Percentiles rank a stretch among this genome's conserved stretches.
Conservation (phyloP, 1,139 yeast genomes). For the Diutina pseudorugosa region DNA sequence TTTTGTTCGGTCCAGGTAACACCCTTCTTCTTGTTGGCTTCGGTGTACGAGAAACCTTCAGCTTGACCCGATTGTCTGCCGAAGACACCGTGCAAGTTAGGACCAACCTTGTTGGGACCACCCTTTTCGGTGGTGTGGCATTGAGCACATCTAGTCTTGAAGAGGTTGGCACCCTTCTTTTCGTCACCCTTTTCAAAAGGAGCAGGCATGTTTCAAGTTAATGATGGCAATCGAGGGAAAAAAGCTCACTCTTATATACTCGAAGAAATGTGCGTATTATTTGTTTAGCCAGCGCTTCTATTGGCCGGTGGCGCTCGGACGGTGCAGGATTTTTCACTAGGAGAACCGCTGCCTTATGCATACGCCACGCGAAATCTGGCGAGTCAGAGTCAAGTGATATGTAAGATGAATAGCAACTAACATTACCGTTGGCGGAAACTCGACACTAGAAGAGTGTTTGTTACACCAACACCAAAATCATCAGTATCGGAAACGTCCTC, state of each 20-base stretch:
- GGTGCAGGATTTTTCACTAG: neutral
- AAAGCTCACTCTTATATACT: neutral
- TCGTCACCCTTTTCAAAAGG: conserved; percentile 67
- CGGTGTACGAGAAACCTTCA: conserved; percentile 90
- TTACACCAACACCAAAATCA: neutral
- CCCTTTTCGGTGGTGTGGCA: conserved; percentile 96
- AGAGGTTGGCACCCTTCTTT: conserved; percentile 96
- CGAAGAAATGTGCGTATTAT: neutral
- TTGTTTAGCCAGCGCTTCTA: neutral
- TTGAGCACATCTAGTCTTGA: conserved; percentile 98
- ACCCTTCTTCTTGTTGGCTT: conserved; percentile 96
- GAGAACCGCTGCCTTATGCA: neutral
- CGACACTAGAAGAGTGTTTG: too few relatives aligned
- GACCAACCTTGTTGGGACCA: conserved; percentile 98
- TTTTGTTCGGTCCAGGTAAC: conserved; percentile 80
- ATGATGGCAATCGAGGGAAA: neutral
- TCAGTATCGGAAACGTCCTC: neutral
- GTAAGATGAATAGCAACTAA: neutral
- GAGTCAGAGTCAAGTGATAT: neutral
- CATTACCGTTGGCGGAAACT: neutral
- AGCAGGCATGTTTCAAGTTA: conserved; percentile 40
- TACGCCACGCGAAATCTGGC: neutral
- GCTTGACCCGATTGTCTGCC: conserved; percentile 91
- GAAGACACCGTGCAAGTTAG: conserved; percentile 89
- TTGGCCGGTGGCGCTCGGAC: neutral